phyloP scores from a whole-genome alignment of 305 asterid genomes.

The Lippia alba region DNA sequence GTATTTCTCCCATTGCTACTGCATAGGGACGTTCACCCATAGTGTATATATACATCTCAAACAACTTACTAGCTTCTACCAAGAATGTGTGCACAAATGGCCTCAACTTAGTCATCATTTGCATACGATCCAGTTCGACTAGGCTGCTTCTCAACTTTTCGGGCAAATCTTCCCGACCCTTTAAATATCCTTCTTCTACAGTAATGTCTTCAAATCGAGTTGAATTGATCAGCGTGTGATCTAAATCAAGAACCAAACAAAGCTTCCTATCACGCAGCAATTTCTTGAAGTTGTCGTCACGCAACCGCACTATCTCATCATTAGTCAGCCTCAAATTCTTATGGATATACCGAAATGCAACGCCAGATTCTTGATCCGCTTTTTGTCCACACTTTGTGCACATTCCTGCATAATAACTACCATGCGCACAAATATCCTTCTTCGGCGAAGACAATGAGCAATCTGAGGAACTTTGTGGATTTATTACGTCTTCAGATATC shows the following conservation, averaged over 20 bases:
- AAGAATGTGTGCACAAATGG: conserved; percentile 81
- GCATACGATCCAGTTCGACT: conserved; percentile 66
- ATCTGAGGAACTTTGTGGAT: conserved; percentile 44
- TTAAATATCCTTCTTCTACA: conserved; percentile 64
- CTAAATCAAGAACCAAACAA: conserved; percentile 89
- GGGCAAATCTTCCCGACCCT: conserved; percentile 61
- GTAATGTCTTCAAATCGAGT: conserved; percentile 64
- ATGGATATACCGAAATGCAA: conserved; percentile 67
- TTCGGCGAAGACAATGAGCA: conserved; percentile 42
- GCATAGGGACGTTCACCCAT: conserved; percentile 98
- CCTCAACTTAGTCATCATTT: conserved; percentile 94
- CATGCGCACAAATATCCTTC: conserved; percentile 64
- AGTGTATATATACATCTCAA: conserved; percentile 96
- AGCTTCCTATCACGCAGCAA: conserved; percentile 69
- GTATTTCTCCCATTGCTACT: conserved; percentile 81
- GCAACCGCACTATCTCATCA: conserved; percentile 76
- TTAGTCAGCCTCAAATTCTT: conserved; percentile 78
- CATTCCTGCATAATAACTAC: conserved; percentile 87
- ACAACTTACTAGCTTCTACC: conserved; percentile 75
- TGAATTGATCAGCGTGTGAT: conserved; percentile 89
- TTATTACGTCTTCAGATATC: conserved; percentile 36
- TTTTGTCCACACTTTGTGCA: conserved; percentile 78
- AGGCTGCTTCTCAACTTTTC: conserved; percentile 69
- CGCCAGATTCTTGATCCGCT: conserved; percentile 76
- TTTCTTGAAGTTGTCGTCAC: conserved; percentile 72